Base-by-base conservation (phyloP, 2,329 filamentous ascomycete species). In the Fusarium verticillioides region DNA sequence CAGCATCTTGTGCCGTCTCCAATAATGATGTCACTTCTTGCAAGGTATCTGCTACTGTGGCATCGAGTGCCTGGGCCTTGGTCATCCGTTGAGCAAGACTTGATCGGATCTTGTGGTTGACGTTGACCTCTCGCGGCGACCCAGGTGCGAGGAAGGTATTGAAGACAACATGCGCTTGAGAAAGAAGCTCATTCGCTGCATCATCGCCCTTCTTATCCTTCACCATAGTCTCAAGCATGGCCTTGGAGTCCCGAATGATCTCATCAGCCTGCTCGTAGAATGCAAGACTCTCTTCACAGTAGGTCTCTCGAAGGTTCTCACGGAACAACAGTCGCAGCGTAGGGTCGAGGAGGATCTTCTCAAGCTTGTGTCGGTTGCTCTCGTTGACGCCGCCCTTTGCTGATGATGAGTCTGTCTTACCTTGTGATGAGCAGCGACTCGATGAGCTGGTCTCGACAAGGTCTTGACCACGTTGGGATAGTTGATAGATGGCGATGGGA, bases 121-220 rank as follows among this genome's bases (percentile, higher is more conserved):
- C 98, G 84, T 98, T 98, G 66, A 98, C 89, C 84, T 99, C 96
- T 81, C 96, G 97, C 4, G 96, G 96, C 49, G 96, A 98, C 3
- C 96, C 96, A 7, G 96, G 96, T 1, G 96, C 96, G 73, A 99
- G 84, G 84, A 98, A 99, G n/a, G 96, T 96, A 79, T 98, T 99
- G 88, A 98, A 99, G 72, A 98, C 91, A 76, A 94, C 94, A 83
- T 99, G 98, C 6, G 96, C 95, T 73, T 96, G 94, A 26, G 96
- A 96, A 82, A 99, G 91, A 26, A 96, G 97, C 84, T 98, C 96
- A 79, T 96, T 93, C 78, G 98, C 94, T 9, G 92, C 90, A 79
- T 97, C 95, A 74, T 96, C 89, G 63, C 88, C 88, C 46, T 89
- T 84, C 74, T 87, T 88, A 54, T 91, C 90, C 78, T 86, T 89